phyloP scores from a whole-genome alignment of 192 early-diverging fungal species.

The Mortierella alpina region DNA sequence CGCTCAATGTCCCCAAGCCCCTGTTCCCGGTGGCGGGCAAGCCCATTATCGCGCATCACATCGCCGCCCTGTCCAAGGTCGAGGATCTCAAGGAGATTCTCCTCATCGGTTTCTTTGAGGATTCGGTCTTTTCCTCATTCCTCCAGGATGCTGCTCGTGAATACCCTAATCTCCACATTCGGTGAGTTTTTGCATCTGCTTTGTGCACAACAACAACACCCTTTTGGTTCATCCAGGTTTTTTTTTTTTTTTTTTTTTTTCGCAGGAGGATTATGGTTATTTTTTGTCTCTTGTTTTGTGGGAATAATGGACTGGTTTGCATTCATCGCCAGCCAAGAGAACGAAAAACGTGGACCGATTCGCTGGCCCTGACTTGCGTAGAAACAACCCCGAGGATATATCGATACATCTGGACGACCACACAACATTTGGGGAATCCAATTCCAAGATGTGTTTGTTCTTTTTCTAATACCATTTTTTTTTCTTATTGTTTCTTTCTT shows the following conservation, averaged over 20 bases:
- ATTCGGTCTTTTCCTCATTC: constrained; percentile 91
- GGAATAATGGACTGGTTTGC: constrained; percentile 8
- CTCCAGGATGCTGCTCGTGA: constrained; percentile 87
- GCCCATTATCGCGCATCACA: constrained; percentile 98
- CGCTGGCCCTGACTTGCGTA: background rate
- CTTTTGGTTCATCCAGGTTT: background rate
- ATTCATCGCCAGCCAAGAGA: background rate
- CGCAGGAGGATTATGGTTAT: background rate
- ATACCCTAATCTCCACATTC: constrained; percentile 87
- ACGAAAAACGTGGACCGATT: constrained; percentile 15
- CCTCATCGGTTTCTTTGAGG: constrained; percentile 97
- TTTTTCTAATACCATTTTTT: background rate
- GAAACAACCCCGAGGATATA: background rate
- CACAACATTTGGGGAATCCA: background rate
- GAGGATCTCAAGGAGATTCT: constrained; percentile 93
- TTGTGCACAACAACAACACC: background rate
- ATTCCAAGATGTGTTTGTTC: background rate
- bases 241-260: background rate
- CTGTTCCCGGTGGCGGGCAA: constrained; percentile 97
- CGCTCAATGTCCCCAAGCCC: constrained; percentile 96
- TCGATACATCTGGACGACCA: background rate
- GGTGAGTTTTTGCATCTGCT: constrained; percentile 61
- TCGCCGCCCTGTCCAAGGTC: constrained; percentile 90
- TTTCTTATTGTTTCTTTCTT: background rate
- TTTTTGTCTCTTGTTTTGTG: constrained; percentile 4